These are phyloP conservation scores for Lichtheimia ornata DNA, from an alignment of 371 early-diverging fungal genomes.

Conservation along the genomic window DNA sequence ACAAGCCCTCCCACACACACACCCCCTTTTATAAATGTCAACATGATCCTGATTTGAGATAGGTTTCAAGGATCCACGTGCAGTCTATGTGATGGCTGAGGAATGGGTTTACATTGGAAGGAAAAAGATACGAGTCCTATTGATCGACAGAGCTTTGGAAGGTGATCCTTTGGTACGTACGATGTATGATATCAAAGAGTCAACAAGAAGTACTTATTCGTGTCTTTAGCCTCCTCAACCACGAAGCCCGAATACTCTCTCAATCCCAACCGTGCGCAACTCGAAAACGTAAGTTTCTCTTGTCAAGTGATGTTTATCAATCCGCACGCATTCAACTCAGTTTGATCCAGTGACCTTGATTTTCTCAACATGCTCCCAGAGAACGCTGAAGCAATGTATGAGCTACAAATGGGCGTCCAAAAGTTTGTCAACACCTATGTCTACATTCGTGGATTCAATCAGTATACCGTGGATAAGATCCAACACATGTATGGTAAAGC, in stretches of 20 bases:
- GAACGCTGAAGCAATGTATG: slow-evolving; percentile 49
- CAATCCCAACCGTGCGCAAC: slow-evolving; percentile 52
- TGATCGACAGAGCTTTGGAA: slow-evolving; percentile 57
- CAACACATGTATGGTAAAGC: slow-evolving; percentile 61
- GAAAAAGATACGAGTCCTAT: slow-evolving; percentile 50
- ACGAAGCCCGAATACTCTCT: slow-evolving; percentile 28
- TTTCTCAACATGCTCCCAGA: slow-evolving; percentile 59
- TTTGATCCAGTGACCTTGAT: slow-evolving; percentile 53
- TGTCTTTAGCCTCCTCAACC: slow-evolving; percentile 12
- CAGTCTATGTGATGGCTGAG: slow-evolving; percentile 55
- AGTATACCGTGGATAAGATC: slow-evolving; percentile 57
- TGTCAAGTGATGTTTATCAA: slow-evolving; percentile 6
- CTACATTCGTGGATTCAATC: slow-evolving; percentile 62
- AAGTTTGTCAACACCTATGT: slow-evolving; percentile 66
- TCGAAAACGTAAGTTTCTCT: slow-evolving; percentile 45
- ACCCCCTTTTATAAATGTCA: background rate
- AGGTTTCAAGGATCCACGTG: slow-evolving; percentile 60
- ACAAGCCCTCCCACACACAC: too few species aligned
- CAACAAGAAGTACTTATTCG: background rate
- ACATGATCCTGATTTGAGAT: background rate
- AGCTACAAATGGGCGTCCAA: slow-evolving; percentile 47
- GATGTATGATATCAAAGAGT: slow-evolving; percentile 8
- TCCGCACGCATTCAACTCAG: background rate
- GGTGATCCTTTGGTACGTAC: slow-evolving; percentile 29
- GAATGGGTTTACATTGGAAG: slow-evolving; percentile 52